Base-by-base conservation (phyloP, 2,329 filamentous ascomycete species). In the Colletotrichum paranaense region DNA sequence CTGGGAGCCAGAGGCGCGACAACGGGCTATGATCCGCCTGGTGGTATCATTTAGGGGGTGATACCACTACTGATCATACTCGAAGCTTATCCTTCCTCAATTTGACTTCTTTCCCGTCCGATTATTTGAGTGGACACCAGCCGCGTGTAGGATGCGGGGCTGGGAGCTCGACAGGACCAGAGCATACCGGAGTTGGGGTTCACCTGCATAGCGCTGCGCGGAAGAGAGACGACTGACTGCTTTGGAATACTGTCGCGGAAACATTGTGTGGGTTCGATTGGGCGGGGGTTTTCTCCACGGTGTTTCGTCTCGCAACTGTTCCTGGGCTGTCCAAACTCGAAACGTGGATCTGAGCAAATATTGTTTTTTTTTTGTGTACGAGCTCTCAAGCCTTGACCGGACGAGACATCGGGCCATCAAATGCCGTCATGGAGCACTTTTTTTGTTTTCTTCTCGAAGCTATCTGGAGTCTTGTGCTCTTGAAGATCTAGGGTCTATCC, bases 21-120 rank as follows among this genome's bases (percentile, higher is more conserved):
- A 22, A 83, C 82, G 28, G 84, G 84, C 28, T 91, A 90, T 77
- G 89, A 90, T 76, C 89, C 89, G 22, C 89, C 89, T 2, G 89
- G 89, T 53, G 89, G 89, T 56, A 91, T 91, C 76, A 91, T 91
- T 80, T 91, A 76, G 72, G 68, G 64, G 32, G 59, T 32, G 59
- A 69, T 72, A 74, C 72, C 72, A 57, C 62, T 74, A 38, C 49
- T 72, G 68, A 67, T 74, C 62, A 72, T 67, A 30, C 56, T 67
- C 55, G 70, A 73, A 52, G 35, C 35, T 30, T 57, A 49, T 49
- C 67, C 67, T 57, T 65, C 28, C 26, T 62, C 64, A 57, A 72
- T 74, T 71, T 74, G 26, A 74, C 46, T 70, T 60, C 52, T 65
- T 65, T 62, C 60, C 60, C 46, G 38, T 30, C 55, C 56, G 60